Percentiles rank a stretch among this genome's conserved stretches.
Evolutionary conservation across 306 rosid genomes (phyloP).

Genomic region (Rubus parviflorus): DNA sequence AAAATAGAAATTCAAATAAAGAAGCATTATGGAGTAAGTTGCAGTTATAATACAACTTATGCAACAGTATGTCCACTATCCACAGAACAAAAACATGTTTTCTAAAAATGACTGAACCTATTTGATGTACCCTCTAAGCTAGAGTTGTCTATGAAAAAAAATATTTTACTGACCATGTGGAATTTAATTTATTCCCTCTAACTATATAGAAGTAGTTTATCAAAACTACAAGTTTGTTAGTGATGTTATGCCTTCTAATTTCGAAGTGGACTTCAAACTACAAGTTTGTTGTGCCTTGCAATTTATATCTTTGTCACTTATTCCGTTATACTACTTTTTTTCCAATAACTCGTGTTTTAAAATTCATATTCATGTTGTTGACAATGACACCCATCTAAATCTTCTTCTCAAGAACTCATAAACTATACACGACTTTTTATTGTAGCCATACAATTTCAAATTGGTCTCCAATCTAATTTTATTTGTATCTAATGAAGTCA

Average conservation of each 20-base stretch:
- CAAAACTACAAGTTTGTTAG: slow-evolving; percentile 19
- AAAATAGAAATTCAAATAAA: background rate
- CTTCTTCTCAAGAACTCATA: no score
- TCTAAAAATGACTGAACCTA: background rate
- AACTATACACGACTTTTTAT: background rate
- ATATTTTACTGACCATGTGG: no score
- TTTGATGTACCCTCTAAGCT: no score
- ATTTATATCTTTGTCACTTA: background rate
- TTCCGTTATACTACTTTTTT: background rate
- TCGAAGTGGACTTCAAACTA: background rate
- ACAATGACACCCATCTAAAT: no score
- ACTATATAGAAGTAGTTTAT: no score
- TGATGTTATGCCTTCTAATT: slow-evolving; percentile 19
- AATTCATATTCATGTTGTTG: background rate
- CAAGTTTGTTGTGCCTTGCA: background rate
- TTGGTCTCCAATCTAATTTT: no score
- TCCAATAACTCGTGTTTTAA: background rate
- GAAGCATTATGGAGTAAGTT: background rate
- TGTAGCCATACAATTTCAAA: background rate
- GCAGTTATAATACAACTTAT: background rate
- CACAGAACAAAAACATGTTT: background rate
- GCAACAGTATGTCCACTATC: background rate
- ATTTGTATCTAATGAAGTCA: no score
- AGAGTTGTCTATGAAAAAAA: no score
- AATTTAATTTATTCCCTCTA: no score